Base-by-base conservation (phyloP, 1,284 basidiomycete species). In the Hypsizygus ulmarius region DNA sequence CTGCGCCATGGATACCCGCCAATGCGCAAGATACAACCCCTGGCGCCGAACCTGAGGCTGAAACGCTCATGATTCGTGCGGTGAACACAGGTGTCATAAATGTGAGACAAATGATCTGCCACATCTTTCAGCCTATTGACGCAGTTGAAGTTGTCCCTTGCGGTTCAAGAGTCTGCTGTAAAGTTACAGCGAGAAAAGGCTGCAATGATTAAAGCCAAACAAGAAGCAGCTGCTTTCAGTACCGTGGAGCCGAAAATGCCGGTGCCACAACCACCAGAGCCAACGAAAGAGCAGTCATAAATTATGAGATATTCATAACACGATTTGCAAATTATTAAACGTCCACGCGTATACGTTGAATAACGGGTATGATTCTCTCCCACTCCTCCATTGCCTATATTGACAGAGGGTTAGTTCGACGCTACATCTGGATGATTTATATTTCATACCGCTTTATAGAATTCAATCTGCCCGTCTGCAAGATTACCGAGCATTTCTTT, bases 391-490 rank as follows among this genome's bases (percentile, higher is more conserved):
- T 89, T 50, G 86, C 79, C 85, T 90, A 54, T 18, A 47, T 51
- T 47, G 9, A 18, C 7, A 39, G 30, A 55, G 47, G 39, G 19
- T 29, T 39, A 4, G 15, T 21, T 39, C 16, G 25, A n/a, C 36
- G 3, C 6, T 14, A 10, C 25, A 32, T 3, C 27, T 25, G 3
- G 21, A 34, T n/a, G 49, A 39, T 47, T 47, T 15, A 18, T 30
- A 18, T 38, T 14, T 71, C 81, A 47, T 64, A 90, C 90, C 57
- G 87, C 78, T 68, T 89, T 87, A 64, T 96, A 93, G 69, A 97
- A 92, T 62, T 93, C 91, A 54, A 98, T 93, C 66, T 99, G 89
- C 2, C 94, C 95, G 56, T 97, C 90, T 7, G 92, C 93, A 53
- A 97, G 82, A 49, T 87, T 85, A 5, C 81, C 81, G 8, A 99